These are phyloP conservation scores for Suillus subalutaceus DNA, from an alignment of 768 basidiomycete species.

Conservation along the genomic window DNA sequence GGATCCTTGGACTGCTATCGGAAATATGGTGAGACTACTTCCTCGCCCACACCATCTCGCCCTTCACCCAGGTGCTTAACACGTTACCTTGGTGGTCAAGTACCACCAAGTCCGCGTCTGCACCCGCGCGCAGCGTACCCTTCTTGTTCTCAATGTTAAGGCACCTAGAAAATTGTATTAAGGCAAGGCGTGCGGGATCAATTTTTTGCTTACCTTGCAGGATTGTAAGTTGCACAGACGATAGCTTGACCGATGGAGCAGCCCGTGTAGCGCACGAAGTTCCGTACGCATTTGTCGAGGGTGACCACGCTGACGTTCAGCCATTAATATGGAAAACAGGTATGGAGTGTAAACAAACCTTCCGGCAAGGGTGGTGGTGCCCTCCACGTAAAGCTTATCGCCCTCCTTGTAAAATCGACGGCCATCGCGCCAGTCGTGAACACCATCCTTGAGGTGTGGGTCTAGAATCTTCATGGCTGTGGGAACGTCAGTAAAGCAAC, in stretches of 20 bases:
- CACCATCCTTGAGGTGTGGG: constrained; percentile 79
- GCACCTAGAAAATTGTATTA: constrained; percentile 46
- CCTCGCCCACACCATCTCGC: constrained; percentile 68
- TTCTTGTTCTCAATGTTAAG: constrained; percentile 79
- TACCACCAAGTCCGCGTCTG: constrained; percentile 83
- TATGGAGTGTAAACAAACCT: constrained; percentile 49
- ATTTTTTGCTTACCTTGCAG: constrained; percentile 61
- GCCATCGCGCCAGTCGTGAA: constrained; percentile 88
- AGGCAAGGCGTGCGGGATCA: constrained; percentile 5
- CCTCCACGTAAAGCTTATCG: constrained; percentile 78
- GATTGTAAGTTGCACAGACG: constrained; percentile 83
- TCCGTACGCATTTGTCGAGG: constrained; percentile 82
- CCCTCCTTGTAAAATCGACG: constrained; percentile 82
- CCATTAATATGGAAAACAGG: constrained; percentile 1
- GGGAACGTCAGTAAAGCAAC: background rate
- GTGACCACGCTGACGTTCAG: constrained; percentile 64
- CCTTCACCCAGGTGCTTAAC: constrained; percentile 76
- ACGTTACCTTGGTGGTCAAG: constrained; percentile 70
- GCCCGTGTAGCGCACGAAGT: constrained; percentile 82
- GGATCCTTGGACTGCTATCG: background rate
- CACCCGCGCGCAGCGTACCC: constrained; percentile 80
- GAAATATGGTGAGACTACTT: constrained; percentile 12
- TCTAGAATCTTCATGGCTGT: constrained; percentile 86
- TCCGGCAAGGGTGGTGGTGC: constrained; percentile 87
- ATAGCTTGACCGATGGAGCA: constrained; percentile 84